A percentile compares a stretch with the other conserved stretches of the same genome.
Conservation (phyloP, 2,329 filamentous ascomycete genomes). For the Aspergillus sp. region DNA sequence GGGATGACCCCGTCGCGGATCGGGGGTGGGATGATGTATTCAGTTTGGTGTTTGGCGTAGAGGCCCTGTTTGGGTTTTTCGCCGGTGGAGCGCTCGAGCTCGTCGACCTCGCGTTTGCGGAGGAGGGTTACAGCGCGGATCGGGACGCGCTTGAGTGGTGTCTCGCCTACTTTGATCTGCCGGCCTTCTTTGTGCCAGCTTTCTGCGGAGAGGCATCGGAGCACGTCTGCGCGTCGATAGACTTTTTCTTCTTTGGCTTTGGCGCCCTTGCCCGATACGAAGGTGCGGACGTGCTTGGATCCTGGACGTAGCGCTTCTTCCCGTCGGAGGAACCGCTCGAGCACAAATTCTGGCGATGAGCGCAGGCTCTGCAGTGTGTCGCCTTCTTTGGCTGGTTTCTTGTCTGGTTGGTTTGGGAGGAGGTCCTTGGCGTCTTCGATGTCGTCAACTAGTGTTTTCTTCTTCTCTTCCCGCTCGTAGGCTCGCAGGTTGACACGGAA, state of each 20-base stretch:
- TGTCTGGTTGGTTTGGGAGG: constrained; percentile 60
- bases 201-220: constrained; percentile 80
- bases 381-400: constrained; percentile 61
- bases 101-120: constrained; percentile 78
- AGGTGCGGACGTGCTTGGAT: constrained; percentile 62
- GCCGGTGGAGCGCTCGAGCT: constrained; percentile 68
- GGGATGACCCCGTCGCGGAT: constrained; percentile 80
- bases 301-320: constrained; percentile 74
- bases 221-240: constrained; percentile 67
- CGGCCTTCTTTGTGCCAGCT: constrained; percentile 97
- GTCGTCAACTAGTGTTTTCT: constrained; percentile 63
- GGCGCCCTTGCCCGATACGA: constrained; percentile 65
- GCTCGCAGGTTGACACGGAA: constrained; percentile 70
- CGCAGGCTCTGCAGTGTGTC: constrained; percentile 87
- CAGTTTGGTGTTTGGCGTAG: constrained; percentile 75
- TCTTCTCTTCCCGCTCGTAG: constrained; percentile 49
- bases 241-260: constrained; percentile 70
- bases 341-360: constrained; percentile 70
- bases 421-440: constrained; percentile 71
- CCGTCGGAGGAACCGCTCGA: constrained; percentile 77
- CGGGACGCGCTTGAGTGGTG: constrained; percentile 76
- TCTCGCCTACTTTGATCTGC: constrained; percentile 58
- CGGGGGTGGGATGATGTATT: constrained; percentile 87
- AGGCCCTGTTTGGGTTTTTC: constrained; percentile 79
- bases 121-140: constrained; percentile 85